Evolutionary conservation across 2,329 filamentous ascomycete genomes (phyloP).

Genomic region (Calonectria honghensis): DNA sequence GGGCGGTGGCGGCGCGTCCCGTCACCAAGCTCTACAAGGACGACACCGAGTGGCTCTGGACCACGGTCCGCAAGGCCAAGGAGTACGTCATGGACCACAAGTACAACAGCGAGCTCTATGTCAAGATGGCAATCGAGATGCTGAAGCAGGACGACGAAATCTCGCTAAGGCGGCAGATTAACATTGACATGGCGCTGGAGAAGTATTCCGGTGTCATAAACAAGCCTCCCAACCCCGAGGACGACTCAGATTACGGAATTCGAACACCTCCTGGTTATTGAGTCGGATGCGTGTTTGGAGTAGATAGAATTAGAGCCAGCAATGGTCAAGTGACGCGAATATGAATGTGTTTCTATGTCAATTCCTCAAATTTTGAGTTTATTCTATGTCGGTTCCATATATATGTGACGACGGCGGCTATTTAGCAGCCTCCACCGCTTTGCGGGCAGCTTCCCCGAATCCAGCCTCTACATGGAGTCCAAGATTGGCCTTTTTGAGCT

Average conservation of each 20-base stretch:
- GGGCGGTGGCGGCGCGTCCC: not conserved
- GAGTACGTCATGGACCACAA: not conserved
- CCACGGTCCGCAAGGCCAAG: not conserved
- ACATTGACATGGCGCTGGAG: not conserved
- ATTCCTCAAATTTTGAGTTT: not conserved
- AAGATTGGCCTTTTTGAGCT: constrained; percentile 61
- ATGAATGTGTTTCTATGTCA: not conserved
- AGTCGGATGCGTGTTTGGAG: not conserved
- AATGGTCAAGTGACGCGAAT: not conserved
- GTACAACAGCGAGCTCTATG: not conserved
- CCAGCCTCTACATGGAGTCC: constrained; percentile 62
- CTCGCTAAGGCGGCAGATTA: not conserved
- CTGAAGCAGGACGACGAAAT: not conserved
- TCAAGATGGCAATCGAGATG: not conserved
- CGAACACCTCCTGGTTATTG: not conserved
- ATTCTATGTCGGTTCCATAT: not conserved
- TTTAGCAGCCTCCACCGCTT: constrained; percentile 59
- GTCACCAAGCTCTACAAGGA: not conserved
- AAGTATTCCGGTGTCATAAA: not conserved
- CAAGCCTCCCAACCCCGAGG: not conserved
- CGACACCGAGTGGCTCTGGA: not conserved
- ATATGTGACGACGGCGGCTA: not conserved
- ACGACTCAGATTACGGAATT: not conserved
- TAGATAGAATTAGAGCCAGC: not conserved
- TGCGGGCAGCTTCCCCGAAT: constrained; percentile 61